Evolutionary conservation across 495 filamentous ascomycete genomes (phyloP), one percentile per base, ranked within the genome.

Genomic region (Tuber magnatum): DNA sequence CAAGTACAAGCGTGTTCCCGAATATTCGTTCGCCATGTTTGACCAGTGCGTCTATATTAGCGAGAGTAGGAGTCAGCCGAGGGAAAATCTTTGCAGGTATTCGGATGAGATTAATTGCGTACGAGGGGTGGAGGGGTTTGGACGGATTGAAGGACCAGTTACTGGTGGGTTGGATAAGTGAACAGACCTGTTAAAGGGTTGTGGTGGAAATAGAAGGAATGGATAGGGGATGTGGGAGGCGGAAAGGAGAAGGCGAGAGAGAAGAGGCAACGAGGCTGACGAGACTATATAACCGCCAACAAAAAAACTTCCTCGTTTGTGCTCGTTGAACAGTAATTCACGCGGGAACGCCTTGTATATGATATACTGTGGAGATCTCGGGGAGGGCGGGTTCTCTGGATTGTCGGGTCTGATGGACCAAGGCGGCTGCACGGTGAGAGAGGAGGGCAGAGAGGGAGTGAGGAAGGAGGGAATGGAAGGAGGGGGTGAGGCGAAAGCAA

Each of bases 1-100:
- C 84, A 98, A 88, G 88, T 98, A 98, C 71, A 97, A 92, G 86
- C 95, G 89, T 81, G 95, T 97, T 72, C 91, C 90, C 72, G 93
- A 97, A 71, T 97, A 94, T 85, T 96, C 90, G 71, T 46, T 46
- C 18, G 71, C 75, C 78, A 79, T 79, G 76, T 70, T 75, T 70
- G 75, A 43, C 42, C 42, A 24, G 32, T 41, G 69, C 71, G 68
- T 61, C 72, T 74, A 61, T 61, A 65, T 32, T 56, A 42, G 71
- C 41, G 71, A 68, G 71, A 38, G 38, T 48, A 73, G 40, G 65
- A 71, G 74, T 79, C 77, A 79, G 77, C 70, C 44, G 76, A 78
- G 56, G 51, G 22, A 69, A 65, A 44, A 69, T 48, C 41, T 77
- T 39, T 71, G 68, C 65, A 22, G 46, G 72, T 69, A 56, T 61